These are phyloP conservation scores for Fusarium paranaense DNA, from an alignment of 2,329 filamentous ascomycete species.

Conservation along the genomic window DNA sequence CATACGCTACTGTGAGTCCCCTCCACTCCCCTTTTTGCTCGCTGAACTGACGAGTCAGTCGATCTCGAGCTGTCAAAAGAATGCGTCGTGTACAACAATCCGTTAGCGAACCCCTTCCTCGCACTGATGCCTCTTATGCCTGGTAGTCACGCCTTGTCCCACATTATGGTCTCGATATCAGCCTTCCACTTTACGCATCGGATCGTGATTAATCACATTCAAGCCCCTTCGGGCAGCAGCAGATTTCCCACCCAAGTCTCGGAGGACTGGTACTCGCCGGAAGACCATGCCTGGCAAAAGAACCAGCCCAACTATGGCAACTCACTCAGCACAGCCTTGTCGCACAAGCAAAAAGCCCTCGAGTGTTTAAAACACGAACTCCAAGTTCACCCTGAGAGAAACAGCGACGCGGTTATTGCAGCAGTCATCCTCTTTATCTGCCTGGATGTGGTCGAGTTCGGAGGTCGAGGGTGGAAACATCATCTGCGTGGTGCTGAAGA, in stretches of 20 bases:
- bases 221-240: neutral
- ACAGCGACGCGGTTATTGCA: slow-evolving; percentile 12
- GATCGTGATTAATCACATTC: neutral
- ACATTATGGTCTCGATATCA: slow-evolving; percentile 23
- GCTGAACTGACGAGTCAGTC: neutral
- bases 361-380: slow-evolving; percentile 6
- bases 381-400: neutral
- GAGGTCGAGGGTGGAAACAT: slow-evolving; percentile 12
- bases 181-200: slow-evolving; percentile 20
- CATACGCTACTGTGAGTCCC: slow-evolving; percentile 20
- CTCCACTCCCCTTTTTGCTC: neutral
- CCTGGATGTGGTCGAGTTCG: slow-evolving; percentile 20
- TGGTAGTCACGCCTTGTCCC: slow-evolving; percentile 4
- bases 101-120: slow-evolving; percentile 16
- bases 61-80: slow-evolving; percentile 21
- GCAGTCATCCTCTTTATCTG: slow-evolving; percentile 17
- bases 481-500: slow-evolving; percentile 15
- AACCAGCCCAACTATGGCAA: neutral
- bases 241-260: neutral
- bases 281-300: slow-evolving; percentile 2
- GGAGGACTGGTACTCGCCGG: neutral
- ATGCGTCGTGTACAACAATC: slow-evolving; percentile 22
- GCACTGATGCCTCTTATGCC: slow-evolving; percentile 23
- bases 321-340: slow-evolving; percentile 5
- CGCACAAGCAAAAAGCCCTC: slow-evolving; percentile 16